Percentiles rank a stretch among this genome's conserved stretches.
These are phyloP conservation scores for Ceratocystis ficicola DNA, from an alignment of 2,329 filamentous ascomycete species.

Conservation along the genomic window DNA sequence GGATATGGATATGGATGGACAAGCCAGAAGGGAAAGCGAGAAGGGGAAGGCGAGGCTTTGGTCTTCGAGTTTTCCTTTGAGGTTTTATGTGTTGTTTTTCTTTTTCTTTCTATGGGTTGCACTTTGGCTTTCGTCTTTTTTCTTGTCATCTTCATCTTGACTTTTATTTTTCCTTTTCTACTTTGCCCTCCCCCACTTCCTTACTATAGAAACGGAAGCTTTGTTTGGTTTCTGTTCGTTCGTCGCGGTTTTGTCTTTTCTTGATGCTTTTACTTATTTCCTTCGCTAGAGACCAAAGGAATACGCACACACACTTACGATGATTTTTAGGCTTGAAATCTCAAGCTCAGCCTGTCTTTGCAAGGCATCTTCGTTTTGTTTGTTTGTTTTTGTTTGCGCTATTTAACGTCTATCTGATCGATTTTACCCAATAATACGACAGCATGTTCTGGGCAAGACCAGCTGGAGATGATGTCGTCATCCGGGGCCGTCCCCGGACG, in stretches of 20 bases:
- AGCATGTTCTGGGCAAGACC: no score
- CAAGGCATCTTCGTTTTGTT: not conserved
- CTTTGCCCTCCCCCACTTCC: no score
- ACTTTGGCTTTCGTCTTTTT: not conserved
- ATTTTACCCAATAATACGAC: no score
- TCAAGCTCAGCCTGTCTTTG: not conserved
- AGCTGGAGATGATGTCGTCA: no score
- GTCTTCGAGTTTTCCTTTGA: not conserved
- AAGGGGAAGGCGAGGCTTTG: not conserved
- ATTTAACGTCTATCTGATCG: no score
- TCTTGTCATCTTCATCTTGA: not conserved
- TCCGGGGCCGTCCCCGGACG: no score
- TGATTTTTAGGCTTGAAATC: not conserved
- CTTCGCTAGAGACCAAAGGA: not conserved
- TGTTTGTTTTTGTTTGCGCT: no score
- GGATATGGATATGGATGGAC: not conserved
- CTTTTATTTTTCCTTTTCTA: conserved; percentile 5
- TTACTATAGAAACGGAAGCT: conserved; percentile 10
- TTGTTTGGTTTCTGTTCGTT: not conserved
- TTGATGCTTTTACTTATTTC: not conserved
- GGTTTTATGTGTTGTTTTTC: conserved; percentile 1
- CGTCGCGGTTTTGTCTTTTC: conserved; percentile 4
- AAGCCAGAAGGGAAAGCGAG: not conserved
- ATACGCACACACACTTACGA: not conserved
- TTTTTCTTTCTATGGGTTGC: conserved; percentile 2